phyloP scores from a whole-genome alignment of 257 asterid genomes.

The Plantago elongata region DNA sequence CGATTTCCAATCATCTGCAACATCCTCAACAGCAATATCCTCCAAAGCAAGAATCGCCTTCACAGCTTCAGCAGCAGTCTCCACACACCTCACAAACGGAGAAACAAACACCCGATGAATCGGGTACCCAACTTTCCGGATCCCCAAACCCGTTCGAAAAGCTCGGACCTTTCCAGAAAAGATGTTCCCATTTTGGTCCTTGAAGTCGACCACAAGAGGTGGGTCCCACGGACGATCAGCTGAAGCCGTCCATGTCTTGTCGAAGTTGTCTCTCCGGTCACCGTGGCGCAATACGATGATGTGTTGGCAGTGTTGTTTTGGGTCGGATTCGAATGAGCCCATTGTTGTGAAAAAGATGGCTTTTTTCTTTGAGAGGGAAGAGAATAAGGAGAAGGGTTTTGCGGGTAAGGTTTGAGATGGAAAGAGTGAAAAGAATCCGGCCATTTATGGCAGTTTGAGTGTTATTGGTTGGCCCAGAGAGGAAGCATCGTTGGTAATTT shows the following conservation, averaged over 20 bases:
- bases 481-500: not conserved
- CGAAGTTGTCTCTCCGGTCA: slow-evolving; percentile 73
- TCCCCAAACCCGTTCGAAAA: slow-evolving; percentile 53
- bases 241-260: slow-evolving; percentile 61
- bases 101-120: slow-evolving; percentile 80
- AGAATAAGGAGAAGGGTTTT: not conserved
- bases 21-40: slow-evolving; percentile 30
- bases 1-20: slow-evolving; percentile 32
- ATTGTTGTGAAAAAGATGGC: not conserved
- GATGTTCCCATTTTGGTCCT: slow-evolving; percentile 34
- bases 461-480: not conserved
- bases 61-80: slow-evolving; percentile 73
- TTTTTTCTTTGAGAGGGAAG: not conserved
- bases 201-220: slow-evolving; percentile 48
- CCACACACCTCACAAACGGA: slow-evolving; percentile 79
- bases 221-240: slow-evolving; percentile 94
- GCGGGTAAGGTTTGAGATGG: not conserved
- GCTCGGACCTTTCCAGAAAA: slow-evolving; percentile 70
- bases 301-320: slow-evolving; percentile 32
- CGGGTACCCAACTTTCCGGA: slow-evolving; percentile 44
- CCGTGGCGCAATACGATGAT: slow-evolving; percentile 93
- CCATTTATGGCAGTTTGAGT: not conserved
- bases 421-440: not conserved
- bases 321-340: slow-evolving; percentile 5
- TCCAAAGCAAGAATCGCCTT: slow-evolving; percentile 56